phyloP scores from a whole-genome alignment of 345 rosid genomes.

The Trapa incisa region DNA sequence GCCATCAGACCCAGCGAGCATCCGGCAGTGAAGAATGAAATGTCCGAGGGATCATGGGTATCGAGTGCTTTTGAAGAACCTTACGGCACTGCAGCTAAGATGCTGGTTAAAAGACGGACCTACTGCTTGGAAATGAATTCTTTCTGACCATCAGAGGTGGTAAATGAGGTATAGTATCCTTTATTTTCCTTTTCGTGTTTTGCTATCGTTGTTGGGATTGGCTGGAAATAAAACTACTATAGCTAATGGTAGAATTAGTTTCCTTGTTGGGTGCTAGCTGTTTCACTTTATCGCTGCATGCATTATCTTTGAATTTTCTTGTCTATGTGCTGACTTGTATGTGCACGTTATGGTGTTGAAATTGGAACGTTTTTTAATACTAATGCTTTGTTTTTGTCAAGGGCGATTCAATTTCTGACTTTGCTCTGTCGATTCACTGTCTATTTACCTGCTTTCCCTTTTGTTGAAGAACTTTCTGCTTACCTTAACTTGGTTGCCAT shows the following conservation, averaged over 20 bases:
- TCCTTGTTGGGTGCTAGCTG: not conserved
- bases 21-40: constrained; percentile 42
- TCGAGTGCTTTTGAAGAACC: constrained; percentile 79
- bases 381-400: not conserved
- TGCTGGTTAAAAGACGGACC: constrained; percentile 80
- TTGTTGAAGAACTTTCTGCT: not conserved
- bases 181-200: not conserved
- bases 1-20: constrained; percentile 87
- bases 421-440: not conserved
- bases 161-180: not conserved
- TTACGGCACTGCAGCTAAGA: constrained; percentile 74
- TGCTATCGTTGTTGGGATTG: not conserved
- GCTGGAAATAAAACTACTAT: not conserved
- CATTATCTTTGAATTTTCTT: not conserved
- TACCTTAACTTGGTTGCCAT: not conserved
- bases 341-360: not conserved
- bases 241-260: not conserved
- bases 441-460: not conserved
- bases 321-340: not conserved
- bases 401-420: not conserved
- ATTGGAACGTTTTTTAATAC: not conserved
- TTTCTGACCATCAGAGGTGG: constrained; percentile 37
- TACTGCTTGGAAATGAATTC: constrained; percentile 99
- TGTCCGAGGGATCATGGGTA: constrained; percentile 60
- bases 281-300: not conserved